A percentile compares a stretch with the other conserved stretches of the same genome.
These are phyloP conservation scores for Cicer bijugum DNA, from an alignment of 306 rosid species.

Conservation along the genomic window DNA sequence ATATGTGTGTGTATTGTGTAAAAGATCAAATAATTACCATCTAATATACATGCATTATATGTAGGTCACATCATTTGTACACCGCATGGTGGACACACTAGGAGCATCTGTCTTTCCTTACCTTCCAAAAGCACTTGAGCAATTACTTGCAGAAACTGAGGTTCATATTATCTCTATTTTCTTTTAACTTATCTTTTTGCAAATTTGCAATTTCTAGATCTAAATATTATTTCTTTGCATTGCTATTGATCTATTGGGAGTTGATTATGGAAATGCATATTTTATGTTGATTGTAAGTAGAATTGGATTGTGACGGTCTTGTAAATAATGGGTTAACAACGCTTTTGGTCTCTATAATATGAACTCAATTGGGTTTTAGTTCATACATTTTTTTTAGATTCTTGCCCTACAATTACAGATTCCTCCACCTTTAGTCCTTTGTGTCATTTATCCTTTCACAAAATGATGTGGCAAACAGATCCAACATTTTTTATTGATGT, in stretches of 20 bases:
- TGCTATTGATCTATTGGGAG: conserved; percentile 3
- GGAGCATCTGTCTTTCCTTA: conserved; percentile 89
- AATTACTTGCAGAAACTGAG: conserved; percentile 87
- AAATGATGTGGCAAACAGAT: too few species aligned
- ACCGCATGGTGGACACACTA: conserved; percentile 95
- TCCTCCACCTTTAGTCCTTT: too few species aligned
- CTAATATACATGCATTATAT: conserved; percentile 42
- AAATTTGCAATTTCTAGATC: conserved; percentile 23
- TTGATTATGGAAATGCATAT: conserved; percentile 13
- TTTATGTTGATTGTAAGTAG: conserved; percentile 10
- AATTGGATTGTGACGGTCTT: conserved; percentile 30
- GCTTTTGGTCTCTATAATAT: too few species aligned
- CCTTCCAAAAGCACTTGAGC: conserved; percentile 92
- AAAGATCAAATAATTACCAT: conserved; percentile 30
- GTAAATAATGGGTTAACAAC: not conserved
- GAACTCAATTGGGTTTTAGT: too few species aligned
- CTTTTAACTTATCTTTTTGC: not conserved
- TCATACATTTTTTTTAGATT: too few species aligned
- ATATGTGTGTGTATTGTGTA: not conserved
- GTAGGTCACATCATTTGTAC: conserved; percentile 93
- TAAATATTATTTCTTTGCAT: conserved; percentile 28
- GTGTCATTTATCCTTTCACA: too few species aligned
- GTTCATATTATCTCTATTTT: conserved; percentile 51
- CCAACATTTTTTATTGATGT: too few species aligned
- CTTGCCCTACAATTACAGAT: too few species aligned